Base-by-base conservation (phyloP, 495 filamentous ascomycete species). In the Hypoxylon intermedium region DNA sequence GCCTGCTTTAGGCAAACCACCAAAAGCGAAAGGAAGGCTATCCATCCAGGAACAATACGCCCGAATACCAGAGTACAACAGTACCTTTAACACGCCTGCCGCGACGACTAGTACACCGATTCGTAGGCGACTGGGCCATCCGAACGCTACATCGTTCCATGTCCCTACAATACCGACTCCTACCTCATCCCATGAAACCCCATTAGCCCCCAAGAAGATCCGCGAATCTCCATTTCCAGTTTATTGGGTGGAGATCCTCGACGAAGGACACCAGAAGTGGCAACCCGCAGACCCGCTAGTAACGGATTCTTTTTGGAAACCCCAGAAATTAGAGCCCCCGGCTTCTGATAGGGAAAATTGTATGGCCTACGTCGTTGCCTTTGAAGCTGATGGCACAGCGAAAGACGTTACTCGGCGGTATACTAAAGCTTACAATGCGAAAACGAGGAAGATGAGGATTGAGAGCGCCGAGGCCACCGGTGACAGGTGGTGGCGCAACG, bases 201-300 rank as follows among this genome's bases (percentile, higher is more conserved):
- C 58, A 4, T 67, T 69, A 16, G 70, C 76, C 5, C 65, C 70
- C 7, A 79, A 73, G 48, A 58, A 44, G 21, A 79, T 80, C 11
- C 78, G 79, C 18, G 86, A 87, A 67, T 93, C 91, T 2, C 70
- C 81, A 1, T 89, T 85, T 58, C 95, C 94, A 0, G 76, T 98
- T 4, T 97, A 89, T 69, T 98, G 94, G 94, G 87, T 97, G 1
- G 94, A 98, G 74, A 87, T 89, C 2, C 91, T 95, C 65, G 90
- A 96, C 65, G 77, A 84, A 52, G 89, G 87, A 11, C 78, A 88
- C 24, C 89, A 97, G 68, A 96, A 92, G 79, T 98, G 93, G 93
- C 82, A 96, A 44, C 82, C 91, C 0, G 82, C 94, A 19, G 95
- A 98, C 67, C 89, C 93, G 0, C 68, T 97, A 2, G 90, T 92